A percentile compares a stretch with the other conserved stretches of the same genome.
Conservation (phyloP, 805 yeast species). For the Zygosaccharomyces bisporus region DNA sequence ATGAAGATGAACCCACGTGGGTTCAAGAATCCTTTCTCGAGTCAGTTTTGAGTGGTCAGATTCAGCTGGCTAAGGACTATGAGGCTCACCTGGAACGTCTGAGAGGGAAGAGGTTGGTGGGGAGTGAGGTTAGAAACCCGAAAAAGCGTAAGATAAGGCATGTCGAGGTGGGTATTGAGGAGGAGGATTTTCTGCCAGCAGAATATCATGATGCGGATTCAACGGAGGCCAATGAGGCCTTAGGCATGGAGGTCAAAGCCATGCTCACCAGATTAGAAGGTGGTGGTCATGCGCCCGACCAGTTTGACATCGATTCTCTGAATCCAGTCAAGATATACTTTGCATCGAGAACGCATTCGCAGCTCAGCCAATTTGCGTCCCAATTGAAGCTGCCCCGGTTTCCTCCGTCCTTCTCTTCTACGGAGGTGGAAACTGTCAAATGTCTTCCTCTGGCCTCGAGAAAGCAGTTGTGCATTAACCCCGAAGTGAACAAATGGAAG, state of each 20-base stretch:
- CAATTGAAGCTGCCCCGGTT: constrained; percentile 63
- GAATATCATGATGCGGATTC: constrained; percentile 36
- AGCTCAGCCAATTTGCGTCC: constrained; percentile 70
- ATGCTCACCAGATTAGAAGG: constrained; percentile 44
- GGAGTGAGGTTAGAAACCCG: constrained; percentile 11
- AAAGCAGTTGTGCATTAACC: constrained; percentile 77
- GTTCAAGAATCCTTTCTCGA: constrained; percentile 43
- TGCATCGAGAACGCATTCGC: constrained; percentile 90
- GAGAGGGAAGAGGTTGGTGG: constrained; percentile 13
- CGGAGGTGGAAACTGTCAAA: constrained; percentile 51
- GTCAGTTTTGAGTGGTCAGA: constrained; percentile 24
- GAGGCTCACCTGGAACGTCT: constrained; percentile 36
- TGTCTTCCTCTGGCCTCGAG: constrained; percentile 77
- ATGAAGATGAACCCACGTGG: constrained; percentile 70
- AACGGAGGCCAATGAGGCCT: constrained; percentile 5
- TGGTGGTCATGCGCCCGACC: constrained; percentile 18
- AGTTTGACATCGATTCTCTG: constrained; percentile 22
- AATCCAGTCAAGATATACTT: constrained; percentile 53
- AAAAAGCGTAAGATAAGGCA: constrained; percentile 22
- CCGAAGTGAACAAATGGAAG: constrained; percentile 48
- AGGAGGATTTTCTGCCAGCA: constrained; percentile 22
- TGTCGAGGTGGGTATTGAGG: constrained; percentile 32
- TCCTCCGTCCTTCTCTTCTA: constrained; percentile 50
- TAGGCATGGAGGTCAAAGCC: constrained; percentile 47
- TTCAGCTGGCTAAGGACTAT: constrained; percentile 32